Evolutionary conservation across 345 rosid genomes (phyloP).

Genomic region (Salix koriyanagi): DNA sequence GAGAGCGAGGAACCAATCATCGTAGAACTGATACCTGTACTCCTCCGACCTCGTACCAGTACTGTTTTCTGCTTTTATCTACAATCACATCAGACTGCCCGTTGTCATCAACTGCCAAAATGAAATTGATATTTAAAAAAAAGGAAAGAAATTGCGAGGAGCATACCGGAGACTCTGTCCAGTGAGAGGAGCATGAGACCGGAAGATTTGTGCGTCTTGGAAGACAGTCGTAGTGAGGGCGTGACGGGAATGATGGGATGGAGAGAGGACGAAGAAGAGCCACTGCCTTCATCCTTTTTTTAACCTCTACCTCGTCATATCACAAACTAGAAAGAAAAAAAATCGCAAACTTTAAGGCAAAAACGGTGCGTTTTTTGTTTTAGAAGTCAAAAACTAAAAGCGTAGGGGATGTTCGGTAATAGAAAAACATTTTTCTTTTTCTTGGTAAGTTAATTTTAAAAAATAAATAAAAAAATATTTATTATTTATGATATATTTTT

Average conservation of each 20-base stretch:
- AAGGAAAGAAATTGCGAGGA: background rate
- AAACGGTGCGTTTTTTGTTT: background rate
- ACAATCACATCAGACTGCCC: background rate
- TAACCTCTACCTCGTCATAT: background rate
- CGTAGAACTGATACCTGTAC: conserved; percentile 50
- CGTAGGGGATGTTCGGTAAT: too few species aligned
- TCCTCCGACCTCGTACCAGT: conserved; percentile 32
- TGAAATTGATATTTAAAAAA: background rate
- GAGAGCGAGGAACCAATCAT: conserved; percentile 51
- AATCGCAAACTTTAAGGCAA: background rate
- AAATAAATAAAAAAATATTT: too few species aligned
- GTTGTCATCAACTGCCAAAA: background rate
- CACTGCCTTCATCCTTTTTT: conserved; percentile 31
- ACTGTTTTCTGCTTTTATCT: conserved; percentile 31
- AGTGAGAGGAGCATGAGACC: conserved; percentile 28
- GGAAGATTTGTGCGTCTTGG: conserved; percentile 11
- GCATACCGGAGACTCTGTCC: conserved; percentile 25
- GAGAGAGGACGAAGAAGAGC: conserved; percentile 23
- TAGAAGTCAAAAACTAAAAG: too few species aligned
- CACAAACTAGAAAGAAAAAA: too few species aligned
- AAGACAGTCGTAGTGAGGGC: conserved; percentile 8
- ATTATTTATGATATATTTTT: too few species aligned
- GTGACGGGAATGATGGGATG: conserved; percentile 5
- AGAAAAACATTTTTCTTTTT: too few species aligned
- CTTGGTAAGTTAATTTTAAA: too few species aligned